Percentiles rank a stretch among this genome's conserved stretches.
phyloP scores from a whole-genome alignment of 768 basidiomycete genomes.

The Strobilomyces echinocephalus region DNA sequence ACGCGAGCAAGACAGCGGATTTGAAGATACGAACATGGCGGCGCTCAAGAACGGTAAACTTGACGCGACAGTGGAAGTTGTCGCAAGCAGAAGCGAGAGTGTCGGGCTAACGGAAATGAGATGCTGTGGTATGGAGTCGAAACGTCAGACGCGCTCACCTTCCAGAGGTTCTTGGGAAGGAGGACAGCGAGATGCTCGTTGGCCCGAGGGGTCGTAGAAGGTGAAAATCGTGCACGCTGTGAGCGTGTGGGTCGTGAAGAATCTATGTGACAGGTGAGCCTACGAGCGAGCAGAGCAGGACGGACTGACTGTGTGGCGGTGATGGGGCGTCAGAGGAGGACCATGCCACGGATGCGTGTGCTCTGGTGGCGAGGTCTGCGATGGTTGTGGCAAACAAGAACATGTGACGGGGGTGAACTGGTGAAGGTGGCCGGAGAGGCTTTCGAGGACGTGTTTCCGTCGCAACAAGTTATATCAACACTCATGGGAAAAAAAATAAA shows the following conservation, averaged over 20 bases:
- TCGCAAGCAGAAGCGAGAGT: constrained; percentile 59
- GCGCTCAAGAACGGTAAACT: constrained; percentile 67
- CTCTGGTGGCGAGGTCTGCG: constrained; percentile 26
- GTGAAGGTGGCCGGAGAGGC: constrained; percentile 8
- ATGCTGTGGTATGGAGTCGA: not conserved
- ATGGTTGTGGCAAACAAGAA: constrained; percentile 24
- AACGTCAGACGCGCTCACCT: constrained; percentile 39
- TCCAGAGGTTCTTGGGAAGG: constrained; percentile 67
- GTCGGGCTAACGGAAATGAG: constrained; percentile 49
- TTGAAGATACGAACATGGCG: constrained; percentile 55
- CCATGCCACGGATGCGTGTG: constrained; percentile 18
- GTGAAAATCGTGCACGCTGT: constrained; percentile 15
- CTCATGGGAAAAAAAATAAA: constrained; percentile 25
- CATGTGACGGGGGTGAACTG: constrained; percentile 25
- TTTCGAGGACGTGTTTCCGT: constrained; percentile 13
- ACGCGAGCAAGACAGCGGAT: not conserved
- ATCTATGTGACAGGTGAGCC: constrained; percentile 9
- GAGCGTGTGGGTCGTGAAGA: constrained; percentile 20
- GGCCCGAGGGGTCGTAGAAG: constrained; percentile 21
- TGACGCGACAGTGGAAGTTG: constrained; percentile 63
- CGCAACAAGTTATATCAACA: constrained; percentile 31
- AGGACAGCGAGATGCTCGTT: constrained; percentile 80
- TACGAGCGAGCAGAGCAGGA: not conserved
- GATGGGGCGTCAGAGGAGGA: constrained; percentile 9
- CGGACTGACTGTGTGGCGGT: constrained; percentile 14